Percentiles rank a stretch among this genome's conserved stretches.
Conservation (phyloP, 2,329 filamentous ascomycete genomes). For the Botrytis porri region DNA sequence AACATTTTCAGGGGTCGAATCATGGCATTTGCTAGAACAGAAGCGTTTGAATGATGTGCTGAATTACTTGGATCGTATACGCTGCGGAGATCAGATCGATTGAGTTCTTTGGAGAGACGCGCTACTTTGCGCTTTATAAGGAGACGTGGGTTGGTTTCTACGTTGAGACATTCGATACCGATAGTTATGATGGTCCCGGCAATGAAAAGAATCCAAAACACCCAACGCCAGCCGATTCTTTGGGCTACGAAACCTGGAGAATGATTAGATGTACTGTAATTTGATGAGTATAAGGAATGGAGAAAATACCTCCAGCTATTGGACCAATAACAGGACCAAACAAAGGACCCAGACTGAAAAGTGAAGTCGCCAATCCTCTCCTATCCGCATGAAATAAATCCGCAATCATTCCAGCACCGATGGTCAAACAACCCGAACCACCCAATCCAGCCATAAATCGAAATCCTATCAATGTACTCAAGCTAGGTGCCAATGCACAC, state of each 20-base stretch:
- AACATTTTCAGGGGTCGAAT: constrained; percentile 49
- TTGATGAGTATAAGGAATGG: background rate
- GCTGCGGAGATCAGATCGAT: constrained; percentile 42
- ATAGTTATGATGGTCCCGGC: constrained; percentile 39
- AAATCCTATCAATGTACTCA: constrained; percentile 53
- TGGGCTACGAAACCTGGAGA: constrained; percentile 37
- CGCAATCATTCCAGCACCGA: constrained; percentile 30
- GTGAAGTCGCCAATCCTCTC: constrained; percentile 27
- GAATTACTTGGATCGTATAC: constrained; percentile 44
- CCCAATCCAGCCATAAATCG: constrained; percentile 60
- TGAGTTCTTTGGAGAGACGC: constrained; percentile 45
- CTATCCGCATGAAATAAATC: constrained; percentile 27
- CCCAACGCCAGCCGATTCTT: constrained; percentile 40
- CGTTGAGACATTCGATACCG: constrained; percentile 41
- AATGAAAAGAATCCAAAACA: constrained; percentile 23
- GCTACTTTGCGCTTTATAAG: constrained; percentile 50
- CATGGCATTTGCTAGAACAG: constrained; percentile 43
- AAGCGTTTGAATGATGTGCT: constrained; percentile 30
- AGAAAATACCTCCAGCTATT: constrained; percentile 33
- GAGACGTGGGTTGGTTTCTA: constrained; percentile 50
- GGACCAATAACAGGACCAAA: constrained; percentile 39
- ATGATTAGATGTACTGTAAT: background rate
- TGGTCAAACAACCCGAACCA: constrained; percentile 43
- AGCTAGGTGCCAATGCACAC: constrained; percentile 49
- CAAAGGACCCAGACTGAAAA: constrained; percentile 30